Evolutionary conservation across 2,329 filamentous ascomycete genomes (phyloP), one percentile per base, ranked within the genome.

Genomic region (Cercospora brassicicola): DNA sequence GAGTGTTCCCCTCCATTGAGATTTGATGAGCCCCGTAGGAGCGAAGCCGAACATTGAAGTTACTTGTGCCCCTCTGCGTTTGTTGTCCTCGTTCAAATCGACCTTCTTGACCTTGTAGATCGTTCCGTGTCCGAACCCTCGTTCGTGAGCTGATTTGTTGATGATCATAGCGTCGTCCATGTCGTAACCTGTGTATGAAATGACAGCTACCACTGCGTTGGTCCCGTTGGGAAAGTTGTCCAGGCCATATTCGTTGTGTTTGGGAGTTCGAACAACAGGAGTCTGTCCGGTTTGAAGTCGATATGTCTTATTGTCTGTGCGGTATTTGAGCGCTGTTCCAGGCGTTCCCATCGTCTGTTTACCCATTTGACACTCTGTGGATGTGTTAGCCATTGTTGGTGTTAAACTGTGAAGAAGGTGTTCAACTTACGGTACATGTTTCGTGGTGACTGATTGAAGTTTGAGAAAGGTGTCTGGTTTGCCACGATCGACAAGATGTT

Each of bases 151-250:
- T 20, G 93, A 97, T 80, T 98, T 98, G 85, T 98, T 98, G 78
- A 99, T 85, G 78, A 99, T 98, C 94, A 98, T 98, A 78, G 95
- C 95, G 82, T 99, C 95, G 85, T 99, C 95, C 95, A 99, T 99
- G 85, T 99, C 95, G 82, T 98, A 99, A 62, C 94, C 95, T 1
- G 94, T 98, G 80, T 99, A 99, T 0, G 94, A 97, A 71, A 99
- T 97, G 79, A 99, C 96, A 67, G 95, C 95, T 67, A 99, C 95
- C 45, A 98, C 89, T 8, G 93, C 93, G 76, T 99, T 99, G 76
- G 89, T 94, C 30, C 95, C 95, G 78, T 98, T 97, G 64, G 95
- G 95, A 80, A 97, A 99, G 81, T 98, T 98, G 82, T 99, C 95
- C 69, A 98, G 89, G 20, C 94, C 95, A 77, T 99, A 99, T 20